A percentile compares a stretch with the other conserved stretches of the same genome.
phyloP scores from a whole-genome alignment of 768 basidiomycete genomes.

The Panaeolus papilionaceus region DNA sequence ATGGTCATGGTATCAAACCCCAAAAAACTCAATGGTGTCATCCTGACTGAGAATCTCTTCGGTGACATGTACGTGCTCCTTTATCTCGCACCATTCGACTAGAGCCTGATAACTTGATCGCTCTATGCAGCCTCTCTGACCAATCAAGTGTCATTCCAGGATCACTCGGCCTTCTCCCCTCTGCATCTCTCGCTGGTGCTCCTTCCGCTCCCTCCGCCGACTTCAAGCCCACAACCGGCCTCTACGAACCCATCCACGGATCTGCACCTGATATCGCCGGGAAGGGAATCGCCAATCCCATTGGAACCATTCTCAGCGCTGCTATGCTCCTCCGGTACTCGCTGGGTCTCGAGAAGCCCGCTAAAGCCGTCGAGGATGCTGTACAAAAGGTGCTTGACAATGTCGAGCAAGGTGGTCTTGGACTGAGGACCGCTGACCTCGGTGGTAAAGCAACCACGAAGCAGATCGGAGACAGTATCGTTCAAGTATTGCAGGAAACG shows the following conservation, averaged over 20 bases:
- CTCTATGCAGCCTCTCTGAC: constrained; percentile 79
- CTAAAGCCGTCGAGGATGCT: constrained; percentile 86
- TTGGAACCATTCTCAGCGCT: constrained; percentile 93
- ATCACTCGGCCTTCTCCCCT: constrained; percentile 94
- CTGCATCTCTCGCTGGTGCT: constrained; percentile 93
- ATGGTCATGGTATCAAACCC: constrained; percentile 95
- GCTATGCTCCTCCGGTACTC: constrained; percentile 96
- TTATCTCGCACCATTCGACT: constrained; percentile 12
- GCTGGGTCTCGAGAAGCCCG: constrained; percentile 85
- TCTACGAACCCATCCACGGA: constrained; percentile 98
- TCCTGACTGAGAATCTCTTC: constrained; percentile 95
- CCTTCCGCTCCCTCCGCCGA: constrained; percentile 66
- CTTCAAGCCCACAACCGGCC: constrained; percentile 81
- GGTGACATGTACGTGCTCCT: constrained; percentile 86
- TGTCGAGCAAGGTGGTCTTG: constrained; percentile 70
- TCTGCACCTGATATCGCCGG: constrained; percentile 97
- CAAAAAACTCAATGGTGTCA: constrained; percentile 91
- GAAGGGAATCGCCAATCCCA: constrained; percentile 90
- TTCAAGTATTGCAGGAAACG: constrained; percentile 69
- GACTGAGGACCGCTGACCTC: constrained; percentile 85
- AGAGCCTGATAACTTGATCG: constrained; percentile 15
- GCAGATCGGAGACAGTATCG: constrained; percentile 85
- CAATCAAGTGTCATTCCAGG: constrained; percentile 98
- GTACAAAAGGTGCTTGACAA: constrained; percentile 89
- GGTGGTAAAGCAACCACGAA: constrained; percentile 78